Conservation (phyloP, 2,329 filamentous ascomycete genomes). For the Exophiala lecanii-corni region DNA sequence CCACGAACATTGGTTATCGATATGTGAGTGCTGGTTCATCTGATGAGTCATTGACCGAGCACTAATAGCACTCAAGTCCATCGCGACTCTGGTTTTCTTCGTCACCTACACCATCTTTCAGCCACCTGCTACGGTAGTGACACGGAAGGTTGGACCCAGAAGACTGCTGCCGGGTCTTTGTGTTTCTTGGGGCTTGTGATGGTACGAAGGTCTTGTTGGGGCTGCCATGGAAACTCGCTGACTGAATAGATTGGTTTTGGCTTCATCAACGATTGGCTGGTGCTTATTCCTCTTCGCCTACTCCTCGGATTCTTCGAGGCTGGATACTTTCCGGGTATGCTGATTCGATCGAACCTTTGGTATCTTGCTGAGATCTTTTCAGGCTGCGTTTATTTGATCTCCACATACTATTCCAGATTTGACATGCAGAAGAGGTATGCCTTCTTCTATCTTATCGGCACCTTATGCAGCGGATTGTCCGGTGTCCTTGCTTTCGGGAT, state of each 20-base stretch:
- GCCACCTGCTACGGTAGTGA: constrained; percentile 62
- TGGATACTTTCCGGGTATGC: constrained; percentile 58
- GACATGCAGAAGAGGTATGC: constrained; percentile 36
- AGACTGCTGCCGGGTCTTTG: constrained; percentile 29
- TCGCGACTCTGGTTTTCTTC: constrained; percentile 60
- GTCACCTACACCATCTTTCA: constrained; percentile 67
- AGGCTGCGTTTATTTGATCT: constrained; percentile 61
- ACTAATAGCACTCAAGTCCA: too few relatives aligned
- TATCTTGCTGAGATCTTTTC: too few relatives aligned
- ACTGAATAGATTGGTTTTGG: constrained; percentile 26
- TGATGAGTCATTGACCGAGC: not conserved
- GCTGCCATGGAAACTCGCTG: too few relatives aligned
- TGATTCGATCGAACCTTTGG: too few relatives aligned
- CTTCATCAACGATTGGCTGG: constrained; percentile 27
- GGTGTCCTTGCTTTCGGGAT: constrained; percentile 44
- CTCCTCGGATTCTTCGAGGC: constrained; percentile 62
- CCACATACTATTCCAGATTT: constrained; percentile 18
- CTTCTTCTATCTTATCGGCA: constrained; percentile 48
- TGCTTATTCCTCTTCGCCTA: constrained; percentile 26
- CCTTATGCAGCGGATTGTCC: constrained; percentile 42
- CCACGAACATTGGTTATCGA: not conserved
- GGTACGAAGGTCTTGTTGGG: too few relatives aligned
- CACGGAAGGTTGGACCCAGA: constrained; percentile 57
- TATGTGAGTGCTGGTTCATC: not conserved
- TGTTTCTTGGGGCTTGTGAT: constrained; percentile 41